Conservation (phyloP, 2,329 filamentous ascomycete species). For the Xylariaceae sp. region DNA sequence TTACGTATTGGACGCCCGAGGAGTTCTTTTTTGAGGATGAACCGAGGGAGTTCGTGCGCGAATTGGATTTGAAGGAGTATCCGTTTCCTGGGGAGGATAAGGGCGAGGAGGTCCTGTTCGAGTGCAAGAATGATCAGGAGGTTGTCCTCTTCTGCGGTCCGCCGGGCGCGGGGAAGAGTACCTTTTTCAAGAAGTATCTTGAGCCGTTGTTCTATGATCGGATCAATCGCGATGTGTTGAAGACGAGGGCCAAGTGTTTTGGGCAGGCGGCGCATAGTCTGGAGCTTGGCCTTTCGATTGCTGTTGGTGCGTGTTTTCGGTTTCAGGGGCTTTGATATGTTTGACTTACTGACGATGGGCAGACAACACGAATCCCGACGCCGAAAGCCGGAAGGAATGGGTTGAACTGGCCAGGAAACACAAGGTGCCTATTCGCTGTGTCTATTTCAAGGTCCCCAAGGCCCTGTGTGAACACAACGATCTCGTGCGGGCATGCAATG, state of each 20-base stretch:
- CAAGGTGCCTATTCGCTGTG: slow-evolving; percentile 71
- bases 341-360: too few species aligned
- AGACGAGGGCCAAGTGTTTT: slow-evolving; percentile 65
- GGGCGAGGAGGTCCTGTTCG: slow-evolving; percentile 40
- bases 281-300: slow-evolving; percentile 61
- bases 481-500: slow-evolving; percentile 67
- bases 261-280: slow-evolving; percentile 63
- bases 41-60: slow-evolving; percentile 59
- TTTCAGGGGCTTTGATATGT: background rate
- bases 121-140: slow-evolving; percentile 62
- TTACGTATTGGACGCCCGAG: slow-evolving; percentile 80
- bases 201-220: slow-evolving; percentile 74
- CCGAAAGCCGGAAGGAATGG: slow-evolving; percentile 74
- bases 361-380: slow-evolving; percentile 96
- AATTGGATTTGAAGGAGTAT: slow-evolving; percentile 65
- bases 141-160: slow-evolving; percentile 83
- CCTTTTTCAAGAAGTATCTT: slow-evolving; percentile 76
- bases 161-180: slow-evolving; percentile 86
- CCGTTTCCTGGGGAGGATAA: slow-evolving; percentile 34
- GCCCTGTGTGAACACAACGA: slow-evolving; percentile 81
- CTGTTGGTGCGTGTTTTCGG: slow-evolving; percentile 55
- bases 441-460: slow-evolving; percentile 72
- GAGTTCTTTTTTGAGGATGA: slow-evolving; percentile 76
- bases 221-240: slow-evolving; percentile 86
- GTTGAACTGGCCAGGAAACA: slow-evolving; percentile 64